Evolutionary conservation across 495 filamentous ascomycete genomes (phyloP).

Genomic region (Schizothecium vesticola): DNA sequence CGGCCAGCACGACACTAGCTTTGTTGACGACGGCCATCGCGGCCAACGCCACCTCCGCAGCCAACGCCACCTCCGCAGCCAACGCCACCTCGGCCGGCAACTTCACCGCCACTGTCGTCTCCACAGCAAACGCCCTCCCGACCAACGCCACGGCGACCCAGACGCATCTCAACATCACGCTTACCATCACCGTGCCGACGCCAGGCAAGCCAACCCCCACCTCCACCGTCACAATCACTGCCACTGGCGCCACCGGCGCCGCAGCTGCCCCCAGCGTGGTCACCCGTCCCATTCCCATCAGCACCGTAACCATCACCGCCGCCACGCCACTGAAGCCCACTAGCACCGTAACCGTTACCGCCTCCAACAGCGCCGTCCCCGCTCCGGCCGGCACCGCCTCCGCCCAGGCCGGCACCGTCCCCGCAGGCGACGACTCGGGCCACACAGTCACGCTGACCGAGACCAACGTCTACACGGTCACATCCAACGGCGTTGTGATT

Average conservation of each 20-base stretch:
- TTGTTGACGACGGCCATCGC: not conserved
- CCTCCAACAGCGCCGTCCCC: not conserved
- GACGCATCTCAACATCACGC: not conserved
- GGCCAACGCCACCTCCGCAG: not conserved
- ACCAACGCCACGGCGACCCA: not conserved
- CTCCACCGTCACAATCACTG: slow-evolving; percentile 3
- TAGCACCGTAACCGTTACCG: not conserved
- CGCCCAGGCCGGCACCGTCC: not conserved
- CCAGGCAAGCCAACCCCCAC: slow-evolving; percentile 1
- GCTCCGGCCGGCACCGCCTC: not conserved
- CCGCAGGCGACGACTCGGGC: not conserved
- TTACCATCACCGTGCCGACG: not conserved
- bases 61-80: not conserved
- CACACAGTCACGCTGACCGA: not conserved
- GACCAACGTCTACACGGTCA: not conserved
- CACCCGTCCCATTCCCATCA: not conserved
- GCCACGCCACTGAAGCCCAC: not conserved
- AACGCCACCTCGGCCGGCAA: not conserved
- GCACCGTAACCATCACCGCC: not conserved
- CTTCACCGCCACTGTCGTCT: not conserved
- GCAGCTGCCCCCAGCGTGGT: not conserved
- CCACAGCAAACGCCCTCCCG: not conserved
- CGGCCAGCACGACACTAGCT: not conserved
- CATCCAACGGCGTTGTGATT: not conserved
- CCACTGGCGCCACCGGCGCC: not conserved